These are phyloP conservation scores for Breynia disticha DNA, from an alignment of 441 rosid genomes.

Conservation along the genomic window DNA sequence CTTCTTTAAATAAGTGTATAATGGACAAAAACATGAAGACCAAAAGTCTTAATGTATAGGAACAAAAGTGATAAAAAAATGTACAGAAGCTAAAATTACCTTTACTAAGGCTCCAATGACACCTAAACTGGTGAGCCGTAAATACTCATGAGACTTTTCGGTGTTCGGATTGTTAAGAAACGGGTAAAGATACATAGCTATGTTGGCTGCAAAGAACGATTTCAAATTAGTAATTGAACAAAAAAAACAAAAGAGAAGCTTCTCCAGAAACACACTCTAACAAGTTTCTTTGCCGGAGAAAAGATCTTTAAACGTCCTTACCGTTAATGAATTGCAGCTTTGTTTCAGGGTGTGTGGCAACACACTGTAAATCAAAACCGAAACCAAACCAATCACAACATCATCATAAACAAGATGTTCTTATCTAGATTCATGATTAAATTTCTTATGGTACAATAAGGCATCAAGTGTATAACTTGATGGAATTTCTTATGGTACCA, in stretches of 20 bases:
- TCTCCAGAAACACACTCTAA: not conserved
- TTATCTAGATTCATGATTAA: not conserved
- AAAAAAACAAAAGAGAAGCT: not conserved
- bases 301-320: slow-evolving; percentile 14
- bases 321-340: slow-evolving; percentile 77
- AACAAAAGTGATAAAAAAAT: no score
- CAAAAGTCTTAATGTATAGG: no score
- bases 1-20: no score
- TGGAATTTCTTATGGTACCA: no score
- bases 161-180: slow-evolving; percentile 69
- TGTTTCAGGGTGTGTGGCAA: slow-evolving; percentile 78
- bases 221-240: not conserved
- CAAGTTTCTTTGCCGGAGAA: not conserved
- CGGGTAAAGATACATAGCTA: slow-evolving; percentile 71
- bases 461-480: no score
- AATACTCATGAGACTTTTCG: slow-evolving; percentile 63
- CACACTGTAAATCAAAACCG: slow-evolving; percentile 40
- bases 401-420: not conserved
- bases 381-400: slow-evolving; percentile 6
- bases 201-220: slow-evolving; percentile 52
- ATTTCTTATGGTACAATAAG: no score
- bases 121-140: slow-evolving; percentile 85
- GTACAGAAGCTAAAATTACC: no score
- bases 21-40: no score
- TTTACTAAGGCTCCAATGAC: slow-evolving; percentile 89